Percentiles rank a stretch among this genome's conserved stretches.
phyloP scores from a whole-genome alignment of 257 asterid genomes.

The Gynochthodes officinalis region DNA sequence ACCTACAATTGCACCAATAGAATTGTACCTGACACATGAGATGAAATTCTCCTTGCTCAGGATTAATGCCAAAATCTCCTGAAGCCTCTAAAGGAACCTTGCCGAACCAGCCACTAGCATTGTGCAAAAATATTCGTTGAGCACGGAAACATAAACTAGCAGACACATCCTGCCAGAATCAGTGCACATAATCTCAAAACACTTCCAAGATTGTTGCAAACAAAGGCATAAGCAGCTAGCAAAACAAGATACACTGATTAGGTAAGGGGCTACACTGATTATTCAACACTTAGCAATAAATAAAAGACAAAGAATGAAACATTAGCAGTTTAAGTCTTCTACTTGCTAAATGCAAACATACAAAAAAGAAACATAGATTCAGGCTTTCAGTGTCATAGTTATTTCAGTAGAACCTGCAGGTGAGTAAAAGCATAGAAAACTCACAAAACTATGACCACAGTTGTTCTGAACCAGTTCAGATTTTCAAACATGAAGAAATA shows the following conservation, averaged over 20 bases:
- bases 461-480: conserved; percentile 2
- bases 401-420: background rate
- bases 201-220: conserved; percentile 11
- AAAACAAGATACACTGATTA: background rate
- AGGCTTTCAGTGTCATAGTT: background rate
- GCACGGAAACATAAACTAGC: conserved; percentile 91
- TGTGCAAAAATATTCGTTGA: conserved; percentile 91
- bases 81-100: conserved; percentile 97
- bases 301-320: background rate
- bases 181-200: conserved; percentile 23
- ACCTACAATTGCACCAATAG: background rate
- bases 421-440: background rate
- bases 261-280: background rate
- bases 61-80: conserved; percentile 97
- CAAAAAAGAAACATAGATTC: background rate
- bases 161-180: conserved; percentile 63
- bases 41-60: conserved; percentile 97
- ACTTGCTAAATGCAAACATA: background rate
- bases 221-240: background rate
- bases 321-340: background rate
- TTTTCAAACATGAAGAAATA: conserved; percentile 1
- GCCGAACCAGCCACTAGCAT: conserved; percentile 98
- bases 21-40: conserved; percentile 91
- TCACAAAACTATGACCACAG: background rate
- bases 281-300: background rate